These are phyloP conservation scores for Paracamarosporium sp. DNA, from an alignment of 2,329 filamentous ascomycete species.

Conservation along the genomic window DNA sequence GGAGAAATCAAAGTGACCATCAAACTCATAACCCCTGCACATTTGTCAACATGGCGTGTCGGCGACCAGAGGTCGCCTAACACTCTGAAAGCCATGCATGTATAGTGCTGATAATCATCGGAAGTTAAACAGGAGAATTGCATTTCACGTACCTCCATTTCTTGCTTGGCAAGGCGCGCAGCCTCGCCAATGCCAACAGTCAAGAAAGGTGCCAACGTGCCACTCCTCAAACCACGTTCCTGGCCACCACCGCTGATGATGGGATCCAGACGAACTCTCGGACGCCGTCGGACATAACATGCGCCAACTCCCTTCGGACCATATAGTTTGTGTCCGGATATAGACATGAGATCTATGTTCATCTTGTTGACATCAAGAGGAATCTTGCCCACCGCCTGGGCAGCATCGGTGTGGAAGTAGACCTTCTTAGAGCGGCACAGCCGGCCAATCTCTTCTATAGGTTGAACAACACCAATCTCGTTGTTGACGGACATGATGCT, in stretches of 20 bases:
- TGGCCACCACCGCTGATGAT: constrained; percentile 97
- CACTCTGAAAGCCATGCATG: constrained; percentile 91
- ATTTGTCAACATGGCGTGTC: constrained; percentile 59
- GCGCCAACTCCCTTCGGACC: constrained; percentile 97
- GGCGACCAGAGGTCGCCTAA: constrained; percentile 39
- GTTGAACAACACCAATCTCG: constrained; percentile 99
- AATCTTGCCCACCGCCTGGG: constrained; percentile 98
- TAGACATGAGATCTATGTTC: constrained; percentile 98
- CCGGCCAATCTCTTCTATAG: constrained; percentile 89
- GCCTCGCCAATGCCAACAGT: constrained; percentile 95
- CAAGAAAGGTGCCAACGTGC: constrained; percentile 87
- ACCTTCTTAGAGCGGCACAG: constrained; percentile 90
- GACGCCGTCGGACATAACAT: constrained; percentile 91
- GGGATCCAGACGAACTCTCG: constrained; percentile 91
- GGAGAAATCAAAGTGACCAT: background rate
- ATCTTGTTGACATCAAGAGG: constrained; percentile 95
- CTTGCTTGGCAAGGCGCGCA: constrained; percentile 87
- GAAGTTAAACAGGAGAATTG: constrained; percentile 28
- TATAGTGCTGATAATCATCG: constrained; percentile 81
- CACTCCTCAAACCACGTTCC: constrained; percentile 92
- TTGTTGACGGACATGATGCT: constrained; percentile 99
- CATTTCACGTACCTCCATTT: constrained; percentile 77
- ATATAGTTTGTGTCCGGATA: constrained; percentile 98
- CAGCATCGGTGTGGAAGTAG: constrained; percentile 97
- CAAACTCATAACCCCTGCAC: constrained; percentile 69